phyloP scores from a whole-genome alignment of 2,329 filamentous ascomycete genomes.

The Bimuria novae-zelandiae region DNA sequence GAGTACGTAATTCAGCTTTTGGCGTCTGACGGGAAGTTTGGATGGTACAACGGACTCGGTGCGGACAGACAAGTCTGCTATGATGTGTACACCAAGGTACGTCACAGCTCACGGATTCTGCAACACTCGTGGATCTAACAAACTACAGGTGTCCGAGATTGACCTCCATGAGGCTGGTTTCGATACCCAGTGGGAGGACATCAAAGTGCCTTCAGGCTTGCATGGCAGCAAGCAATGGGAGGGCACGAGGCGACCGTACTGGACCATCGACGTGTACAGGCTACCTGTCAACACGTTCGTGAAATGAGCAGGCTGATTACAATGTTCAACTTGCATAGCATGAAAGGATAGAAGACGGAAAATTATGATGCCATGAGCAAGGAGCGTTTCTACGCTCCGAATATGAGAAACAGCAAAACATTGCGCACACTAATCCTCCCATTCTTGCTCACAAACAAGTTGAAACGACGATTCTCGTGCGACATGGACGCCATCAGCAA shows the following conservation, averaged over 20 bases:
- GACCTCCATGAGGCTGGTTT: slow-evolving; percentile 44
- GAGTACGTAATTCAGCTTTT: slow-evolving; percentile 44
- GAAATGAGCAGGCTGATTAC: slow-evolving; percentile 17
- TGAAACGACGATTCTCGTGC: neutral
- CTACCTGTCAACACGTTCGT: slow-evolving; percentile 44
- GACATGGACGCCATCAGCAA: slow-evolving; percentile 11
- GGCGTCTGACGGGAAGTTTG: slow-evolving; percentile 39
- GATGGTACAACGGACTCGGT: slow-evolving; percentile 46
- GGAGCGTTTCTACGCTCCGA: no score
- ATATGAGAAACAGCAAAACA: no score
- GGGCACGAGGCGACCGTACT: slow-evolving; percentile 42
- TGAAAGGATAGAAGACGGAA: no score
- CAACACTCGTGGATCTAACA: slow-evolving; percentile 6
- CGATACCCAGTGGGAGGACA: slow-evolving; percentile 44
- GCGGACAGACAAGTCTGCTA: slow-evolving; percentile 48
- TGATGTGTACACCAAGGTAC: slow-evolving; percentile 46
- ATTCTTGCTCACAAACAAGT: no score
- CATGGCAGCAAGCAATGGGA: slow-evolving; percentile 44
- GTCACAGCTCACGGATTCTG: neutral
- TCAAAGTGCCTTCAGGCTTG: slow-evolving; percentile 37
- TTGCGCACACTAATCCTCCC: no score
- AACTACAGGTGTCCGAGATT: slow-evolving; percentile 40
- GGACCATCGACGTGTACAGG: slow-evolving; percentile 44
- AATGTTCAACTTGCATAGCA: no score
- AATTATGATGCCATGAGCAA: no score